Evolutionary conservation across 345 rosid genomes (phyloP).

Genomic region (Crucihimalaya himalaica): DNA sequence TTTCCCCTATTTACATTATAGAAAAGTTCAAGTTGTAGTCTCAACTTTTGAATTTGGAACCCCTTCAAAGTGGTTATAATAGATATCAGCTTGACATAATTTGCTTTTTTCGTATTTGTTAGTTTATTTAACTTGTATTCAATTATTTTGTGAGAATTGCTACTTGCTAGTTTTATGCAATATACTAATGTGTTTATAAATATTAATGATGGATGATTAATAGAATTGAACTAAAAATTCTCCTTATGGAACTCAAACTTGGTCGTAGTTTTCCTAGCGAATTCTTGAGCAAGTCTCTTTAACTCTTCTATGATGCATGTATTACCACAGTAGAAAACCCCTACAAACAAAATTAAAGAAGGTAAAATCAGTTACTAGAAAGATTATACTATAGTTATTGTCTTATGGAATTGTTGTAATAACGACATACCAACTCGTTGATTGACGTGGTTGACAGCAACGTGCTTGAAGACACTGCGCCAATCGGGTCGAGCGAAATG

Average conservation of each 20-base stretch:
- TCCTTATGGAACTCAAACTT: conserved; percentile 85
- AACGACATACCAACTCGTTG: conserved; percentile 65
- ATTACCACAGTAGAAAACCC: conserved; percentile 77
- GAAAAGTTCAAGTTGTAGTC: background rate
- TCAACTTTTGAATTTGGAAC: background rate
- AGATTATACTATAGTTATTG: background rate
- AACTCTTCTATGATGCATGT: conserved; percentile 59
- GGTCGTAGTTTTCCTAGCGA: conserved; percentile 72
- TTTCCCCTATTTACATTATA: background rate
- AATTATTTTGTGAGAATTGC: too few species aligned
- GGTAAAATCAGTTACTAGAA: background rate
- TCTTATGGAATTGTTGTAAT: background rate
- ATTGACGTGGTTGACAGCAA: conserved; percentile 56
- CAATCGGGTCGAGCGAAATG: conserved; percentile 75
- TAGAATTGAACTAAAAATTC: conserved; percentile 49
- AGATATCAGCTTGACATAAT: background rate
- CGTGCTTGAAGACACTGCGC: conserved; percentile 70
- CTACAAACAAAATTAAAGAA: conserved; percentile 30
- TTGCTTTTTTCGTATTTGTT: background rate
- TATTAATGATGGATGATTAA: background rate
- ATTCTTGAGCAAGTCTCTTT: conserved; percentile 61
- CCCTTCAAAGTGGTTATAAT: background rate
- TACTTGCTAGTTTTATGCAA: background rate
- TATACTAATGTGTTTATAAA: background rate
- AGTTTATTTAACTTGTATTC: background rate